These are phyloP conservation scores for Aureobasidium musti DNA, from an alignment of 2,329 filamentous ascomycete species.

Conservation along the genomic window DNA sequence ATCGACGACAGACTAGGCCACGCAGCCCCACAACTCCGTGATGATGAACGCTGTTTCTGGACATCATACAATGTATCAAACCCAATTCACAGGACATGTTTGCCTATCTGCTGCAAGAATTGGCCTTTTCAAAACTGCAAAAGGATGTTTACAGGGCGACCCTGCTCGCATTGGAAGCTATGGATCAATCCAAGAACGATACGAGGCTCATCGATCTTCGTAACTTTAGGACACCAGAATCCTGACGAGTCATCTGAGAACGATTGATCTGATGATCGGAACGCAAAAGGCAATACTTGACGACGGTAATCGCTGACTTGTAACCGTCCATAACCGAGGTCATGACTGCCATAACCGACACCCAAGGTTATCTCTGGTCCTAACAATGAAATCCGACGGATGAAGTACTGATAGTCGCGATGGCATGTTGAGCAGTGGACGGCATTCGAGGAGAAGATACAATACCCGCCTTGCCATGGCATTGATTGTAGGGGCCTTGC, in stretches of 20 bases:
- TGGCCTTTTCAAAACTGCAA: neutral
- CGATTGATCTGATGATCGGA: no score
- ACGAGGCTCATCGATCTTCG: no score
- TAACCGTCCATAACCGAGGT: constrained; percentile 8
- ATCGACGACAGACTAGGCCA: no score
- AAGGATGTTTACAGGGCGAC: neutral
- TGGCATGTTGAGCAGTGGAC: no score
- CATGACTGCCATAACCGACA: neutral
- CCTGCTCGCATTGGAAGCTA: neutral
- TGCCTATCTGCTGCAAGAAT: neutral
- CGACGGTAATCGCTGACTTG: neutral
- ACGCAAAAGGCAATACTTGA: neutral
- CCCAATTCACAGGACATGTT: neutral
- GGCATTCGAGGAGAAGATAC: no score
- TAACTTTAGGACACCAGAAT: neutral
- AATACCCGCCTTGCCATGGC: no score
- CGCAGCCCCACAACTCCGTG: no score
- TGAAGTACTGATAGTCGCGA: neutral
- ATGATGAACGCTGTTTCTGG: neutral
- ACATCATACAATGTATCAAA: neutral
- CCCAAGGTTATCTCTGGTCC: neutral
- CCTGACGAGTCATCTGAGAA: neutral
- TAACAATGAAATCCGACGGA: neutral
- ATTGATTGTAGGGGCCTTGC: no score
- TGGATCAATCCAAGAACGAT: neutral